A percentile compares a stretch with the other conserved stretches of the same genome.
phyloP scores from a whole-genome alignment of 805 yeast genomes.

The Nakazawaea anatomiae region DNA sequence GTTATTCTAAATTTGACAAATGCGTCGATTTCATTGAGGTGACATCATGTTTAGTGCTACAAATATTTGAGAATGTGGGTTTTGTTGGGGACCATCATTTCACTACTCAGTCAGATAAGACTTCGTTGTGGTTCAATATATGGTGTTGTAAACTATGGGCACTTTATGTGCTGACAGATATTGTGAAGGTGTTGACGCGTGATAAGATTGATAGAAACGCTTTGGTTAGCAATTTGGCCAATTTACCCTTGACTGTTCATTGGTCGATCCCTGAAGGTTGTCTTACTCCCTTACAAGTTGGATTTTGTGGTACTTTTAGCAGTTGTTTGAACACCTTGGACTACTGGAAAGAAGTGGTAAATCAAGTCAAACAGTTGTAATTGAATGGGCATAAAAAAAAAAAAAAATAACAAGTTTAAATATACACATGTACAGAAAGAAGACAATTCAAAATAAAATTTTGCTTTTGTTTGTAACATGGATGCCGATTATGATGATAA shows the following conservation, averaged over 20 bases:
- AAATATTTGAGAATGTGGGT: conserved; percentile 29
- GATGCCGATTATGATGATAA: neutral
- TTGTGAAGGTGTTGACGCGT: conserved; percentile 15
- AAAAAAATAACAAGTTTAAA: neutral
- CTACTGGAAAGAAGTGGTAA: conserved; percentile 16
- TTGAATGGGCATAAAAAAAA: conserved; percentile 3
- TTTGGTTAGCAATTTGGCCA: conserved; percentile 24
- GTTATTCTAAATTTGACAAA: conserved; percentile 14
- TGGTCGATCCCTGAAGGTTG: conserved; percentile 31
- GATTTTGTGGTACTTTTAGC: conserved; percentile 27
- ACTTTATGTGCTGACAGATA: conserved; percentile 25
- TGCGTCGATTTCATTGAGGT: conserved; percentile 20
- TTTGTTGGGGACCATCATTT: conserved; percentile 27
- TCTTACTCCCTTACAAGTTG: conserved; percentile 24
- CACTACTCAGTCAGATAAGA: conserved; percentile 17
- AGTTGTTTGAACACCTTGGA: conserved; percentile 18
- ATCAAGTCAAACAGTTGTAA: conserved; percentile 12
- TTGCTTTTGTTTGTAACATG: neutral
- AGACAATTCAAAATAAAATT: neutral
- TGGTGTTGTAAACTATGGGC: conserved; percentile 29
- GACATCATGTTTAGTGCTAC: conserved; percentile 22
- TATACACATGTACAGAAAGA: neutral
- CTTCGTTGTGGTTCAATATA: conserved; percentile 23
- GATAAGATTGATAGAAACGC: conserved; percentile 10
- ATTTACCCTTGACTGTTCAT: conserved; percentile 30